phyloP scores from a whole-genome alignment of 192 early-diverging fungal species.

The Coemansia sp. region DNA sequence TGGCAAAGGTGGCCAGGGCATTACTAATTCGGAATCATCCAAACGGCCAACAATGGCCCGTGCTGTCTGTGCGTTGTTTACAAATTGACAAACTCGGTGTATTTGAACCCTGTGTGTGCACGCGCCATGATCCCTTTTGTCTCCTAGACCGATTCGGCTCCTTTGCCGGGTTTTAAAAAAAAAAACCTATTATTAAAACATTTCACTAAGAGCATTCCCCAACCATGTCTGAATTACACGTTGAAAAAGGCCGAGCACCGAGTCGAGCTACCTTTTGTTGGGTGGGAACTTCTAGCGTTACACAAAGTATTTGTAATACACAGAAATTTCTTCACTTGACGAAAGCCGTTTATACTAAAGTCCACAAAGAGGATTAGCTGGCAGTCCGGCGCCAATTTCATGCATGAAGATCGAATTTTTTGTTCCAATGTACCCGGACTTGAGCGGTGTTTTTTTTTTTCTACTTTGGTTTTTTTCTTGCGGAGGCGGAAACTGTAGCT shows the following conservation, averaged over 20 bases:
- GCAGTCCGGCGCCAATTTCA: not conserved
- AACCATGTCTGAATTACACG: too few relatives aligned
- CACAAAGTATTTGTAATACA: not conserved
- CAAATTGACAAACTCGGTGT: too few relatives aligned
- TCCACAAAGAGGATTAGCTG: constrained; percentile 4
- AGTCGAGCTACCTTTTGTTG: not conserved
- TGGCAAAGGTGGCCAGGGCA: too few relatives aligned
- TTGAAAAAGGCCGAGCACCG: not conserved
- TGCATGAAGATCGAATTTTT: not conserved
- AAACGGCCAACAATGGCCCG: too few relatives aligned
- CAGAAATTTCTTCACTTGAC: not conserved
- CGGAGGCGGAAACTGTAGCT: not conserved
- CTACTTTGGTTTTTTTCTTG: not conserved
- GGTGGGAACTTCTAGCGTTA: not conserved
- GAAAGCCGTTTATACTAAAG: not conserved
- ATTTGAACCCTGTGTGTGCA: too few relatives aligned
- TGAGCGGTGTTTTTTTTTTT: not conserved
- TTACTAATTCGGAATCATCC: too few relatives aligned
- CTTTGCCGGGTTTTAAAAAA: too few relatives aligned
- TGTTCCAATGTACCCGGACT: not conserved
- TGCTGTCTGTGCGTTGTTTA: too few relatives aligned
- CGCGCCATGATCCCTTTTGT: too few relatives aligned
- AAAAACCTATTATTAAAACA: too few relatives aligned
- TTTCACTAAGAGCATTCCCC: too few relatives aligned
- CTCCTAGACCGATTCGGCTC: not conserved